Evolutionary conservation across 2,329 filamentous ascomycete species (phyloP).

Genomic region (Aspergillus puulaauensis): DNA sequence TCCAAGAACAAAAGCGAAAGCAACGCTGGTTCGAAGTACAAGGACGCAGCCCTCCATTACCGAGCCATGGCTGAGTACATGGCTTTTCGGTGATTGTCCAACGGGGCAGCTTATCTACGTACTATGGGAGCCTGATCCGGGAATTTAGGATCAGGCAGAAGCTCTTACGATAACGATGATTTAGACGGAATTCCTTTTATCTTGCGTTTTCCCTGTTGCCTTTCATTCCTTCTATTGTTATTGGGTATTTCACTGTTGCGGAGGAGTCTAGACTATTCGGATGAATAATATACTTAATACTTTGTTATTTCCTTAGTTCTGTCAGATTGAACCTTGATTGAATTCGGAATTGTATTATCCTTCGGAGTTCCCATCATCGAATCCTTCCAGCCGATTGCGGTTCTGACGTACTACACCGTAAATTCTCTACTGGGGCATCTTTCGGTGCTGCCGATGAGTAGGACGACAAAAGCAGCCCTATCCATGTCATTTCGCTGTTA

Average conservation of each 20-base stretch:
- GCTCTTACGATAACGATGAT: not conserved
- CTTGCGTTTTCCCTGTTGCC: not conserved
- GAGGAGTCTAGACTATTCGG: not conserved
- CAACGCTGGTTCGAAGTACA: not conserved
- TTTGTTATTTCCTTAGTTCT: not conserved
- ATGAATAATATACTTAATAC: not conserved
- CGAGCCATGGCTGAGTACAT: conserved; percentile 9
- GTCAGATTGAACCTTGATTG: not conserved
- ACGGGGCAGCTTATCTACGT: not conserved
- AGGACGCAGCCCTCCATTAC: conserved; percentile 6
- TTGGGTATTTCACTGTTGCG: not conserved
- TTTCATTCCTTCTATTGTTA: not conserved
- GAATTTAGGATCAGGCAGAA: not conserved
- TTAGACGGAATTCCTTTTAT: not conserved
- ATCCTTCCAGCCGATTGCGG: not conserved
- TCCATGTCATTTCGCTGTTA: not conserved
- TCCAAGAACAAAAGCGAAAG: conserved; percentile 3
- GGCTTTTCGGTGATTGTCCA: not conserved
- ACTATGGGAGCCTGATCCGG: not conserved
- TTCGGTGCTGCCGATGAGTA: not conserved
- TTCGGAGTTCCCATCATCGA: not conserved
- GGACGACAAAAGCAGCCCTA: not conserved
- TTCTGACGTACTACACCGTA: not conserved
- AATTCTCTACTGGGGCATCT: not conserved
- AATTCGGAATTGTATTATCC: not conserved